phyloP scores from a whole-genome alignment of 2,329 filamentous ascomycete genomes.

The Apiospora sp. region DNA sequence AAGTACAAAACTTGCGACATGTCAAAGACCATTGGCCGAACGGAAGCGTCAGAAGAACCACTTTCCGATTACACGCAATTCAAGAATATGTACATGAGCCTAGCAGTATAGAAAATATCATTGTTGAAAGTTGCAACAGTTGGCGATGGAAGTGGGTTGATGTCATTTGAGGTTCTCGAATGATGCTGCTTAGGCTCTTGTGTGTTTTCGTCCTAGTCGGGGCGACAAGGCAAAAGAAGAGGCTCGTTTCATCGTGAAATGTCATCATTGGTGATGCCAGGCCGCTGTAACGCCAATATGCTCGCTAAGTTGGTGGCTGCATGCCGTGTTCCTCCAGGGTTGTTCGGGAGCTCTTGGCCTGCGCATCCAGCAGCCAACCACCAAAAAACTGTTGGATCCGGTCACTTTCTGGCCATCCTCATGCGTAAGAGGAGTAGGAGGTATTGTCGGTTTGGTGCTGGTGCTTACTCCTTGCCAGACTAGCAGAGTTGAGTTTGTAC shows the following conservation, averaged over 20 bases:
- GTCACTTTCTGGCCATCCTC: not conserved
- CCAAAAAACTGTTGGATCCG: not conserved
- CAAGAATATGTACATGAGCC: not conserved
- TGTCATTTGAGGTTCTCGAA: conserved; percentile 18
- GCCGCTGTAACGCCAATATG: not conserved
- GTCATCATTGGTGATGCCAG: conserved; percentile 5
- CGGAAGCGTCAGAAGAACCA: not conserved
- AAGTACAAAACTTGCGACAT: not conserved
- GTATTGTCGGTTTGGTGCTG: not conserved
- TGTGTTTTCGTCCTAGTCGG: not conserved
- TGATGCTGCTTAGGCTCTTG: not conserved
- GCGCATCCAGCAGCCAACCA: not conserved
- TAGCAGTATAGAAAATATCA: not conserved
- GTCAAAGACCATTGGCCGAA: conserved; percentile 1
- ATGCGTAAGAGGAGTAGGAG: not conserved
- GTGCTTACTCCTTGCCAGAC: not conserved
- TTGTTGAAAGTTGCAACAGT: not conserved
- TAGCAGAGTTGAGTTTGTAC: not conserved
- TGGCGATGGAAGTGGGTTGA: conserved; percentile 9
- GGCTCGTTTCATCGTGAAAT: conserved; percentile 19
- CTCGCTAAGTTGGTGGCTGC: conserved; percentile 18
- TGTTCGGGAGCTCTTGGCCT: conserved; percentile 18
- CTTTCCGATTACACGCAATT: not conserved
- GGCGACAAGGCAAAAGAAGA: not conserved
- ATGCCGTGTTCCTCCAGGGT: not conserved